Base-by-base conservation (phyloP, 352 stramenopile species). In the Globisporangium nunn region DNA sequence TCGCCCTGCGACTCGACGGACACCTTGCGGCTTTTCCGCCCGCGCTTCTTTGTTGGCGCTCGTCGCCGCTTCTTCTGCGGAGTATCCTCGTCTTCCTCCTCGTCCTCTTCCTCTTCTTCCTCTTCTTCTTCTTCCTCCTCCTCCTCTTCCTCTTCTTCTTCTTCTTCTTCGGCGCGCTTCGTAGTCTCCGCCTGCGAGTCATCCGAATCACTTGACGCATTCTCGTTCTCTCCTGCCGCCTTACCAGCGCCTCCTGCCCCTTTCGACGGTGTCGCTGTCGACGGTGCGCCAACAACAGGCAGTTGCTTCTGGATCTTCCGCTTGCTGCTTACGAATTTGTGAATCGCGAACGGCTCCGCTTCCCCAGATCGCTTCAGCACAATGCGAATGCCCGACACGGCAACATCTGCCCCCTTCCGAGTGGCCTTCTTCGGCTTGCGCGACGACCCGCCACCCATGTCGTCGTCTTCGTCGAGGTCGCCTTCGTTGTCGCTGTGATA, bases 1-100 rank as follows among this genome's bases (percentile, higher is more conserved):
- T 92, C 84, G 15, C 82, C 70, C 54, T 88, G 74, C 0, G 81
- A 77, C 46, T 88, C 76, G 57, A 88, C 50, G 6, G 66, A 63
- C 0, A 30, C 52, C 56, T 71, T 78, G 29, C 59, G 54, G 6
- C 64, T 72, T 55, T 83, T 81, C 48, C 62, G 64, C 0, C 56
- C 66, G 0, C 67, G 66, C 31, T 58, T 62, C 59, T 61, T 66
- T 40, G 55, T 72, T 10, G 66, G 44, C 39, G 50, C 33, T 31
- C 56, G 3, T 43, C 61, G 44, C 46, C 58, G 49, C 43, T 70
- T 66, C 46, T 70, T 59, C 61, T 70, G 56, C 39, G 49, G 47
- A 3, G 69, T 71, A 41, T 69, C 70, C 31, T 71, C 66, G 15
- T 71, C 58, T 54, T 87, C 53, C 28, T 60, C 28, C 28, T 50